Percentiles rank a stretch among this genome's conserved stretches.
Evolutionary conservation across 73 alveolate genomes (phyloP).

Genomic region (Paramecium bursaria): DNA sequence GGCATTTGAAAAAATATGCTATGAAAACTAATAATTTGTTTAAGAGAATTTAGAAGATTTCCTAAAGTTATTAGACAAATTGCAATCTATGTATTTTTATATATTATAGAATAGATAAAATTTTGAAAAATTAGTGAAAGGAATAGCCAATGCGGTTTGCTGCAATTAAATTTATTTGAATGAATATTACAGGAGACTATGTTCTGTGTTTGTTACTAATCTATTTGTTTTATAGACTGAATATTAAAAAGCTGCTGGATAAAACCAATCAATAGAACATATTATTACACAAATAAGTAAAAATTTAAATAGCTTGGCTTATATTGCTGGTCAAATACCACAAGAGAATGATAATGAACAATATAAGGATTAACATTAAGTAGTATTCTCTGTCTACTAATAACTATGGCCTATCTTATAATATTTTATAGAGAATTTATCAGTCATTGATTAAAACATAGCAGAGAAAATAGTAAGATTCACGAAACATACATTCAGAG

Average conservation of each 20-base stretch:
- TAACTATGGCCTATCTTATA: constrained; percentile 48
- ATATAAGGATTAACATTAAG: background rate
- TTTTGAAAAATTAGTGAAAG: constrained; percentile 35
- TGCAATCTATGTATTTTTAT: background rate
- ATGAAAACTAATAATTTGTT: constrained; percentile 24
- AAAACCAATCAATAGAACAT: background rate
- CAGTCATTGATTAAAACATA: background rate
- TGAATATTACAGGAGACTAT: constrained; percentile 9
- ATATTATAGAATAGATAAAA: background rate
- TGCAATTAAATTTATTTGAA: background rate
- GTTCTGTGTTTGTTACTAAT: constrained; percentile 7
- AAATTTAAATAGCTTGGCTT: constrained; percentile 8
- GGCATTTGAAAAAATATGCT: constrained; percentile 41
- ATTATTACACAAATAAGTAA: constrained; percentile 7
- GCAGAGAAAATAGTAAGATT: constrained; percentile 43
- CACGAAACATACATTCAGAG: constrained; percentile 50
- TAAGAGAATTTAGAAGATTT: background rate
- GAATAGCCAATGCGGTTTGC: constrained; percentile 58
- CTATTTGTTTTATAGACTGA: background rate
- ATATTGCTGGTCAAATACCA: background rate
- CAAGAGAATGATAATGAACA: constrained; percentile 15
- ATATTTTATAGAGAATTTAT: constrained; percentile 13
- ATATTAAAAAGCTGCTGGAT: background rate
- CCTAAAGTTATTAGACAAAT: background rate
- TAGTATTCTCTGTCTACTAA: background rate